A percentile compares a stretch with the other conserved stretches of the same genome.
Conservation (phyloP, 2,329 filamentous ascomycete species). For the Cladosporium sp. region DNA sequence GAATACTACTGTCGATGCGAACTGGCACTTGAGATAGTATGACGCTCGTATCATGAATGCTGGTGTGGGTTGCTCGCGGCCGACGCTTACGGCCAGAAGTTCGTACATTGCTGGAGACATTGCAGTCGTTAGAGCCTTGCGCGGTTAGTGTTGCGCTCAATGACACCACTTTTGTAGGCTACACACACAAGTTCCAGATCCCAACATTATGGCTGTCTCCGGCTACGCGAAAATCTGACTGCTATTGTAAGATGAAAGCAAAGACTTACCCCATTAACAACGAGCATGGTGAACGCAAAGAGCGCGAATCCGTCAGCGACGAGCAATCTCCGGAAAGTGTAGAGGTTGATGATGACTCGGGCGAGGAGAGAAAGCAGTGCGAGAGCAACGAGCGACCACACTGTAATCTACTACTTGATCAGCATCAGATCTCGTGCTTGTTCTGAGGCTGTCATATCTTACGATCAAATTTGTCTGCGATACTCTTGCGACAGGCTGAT, state of each 20-base stretch:
- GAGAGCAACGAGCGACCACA: background rate
- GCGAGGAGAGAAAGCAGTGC: background rate
- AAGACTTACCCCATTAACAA: background rate
- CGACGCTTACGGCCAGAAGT: conserved; percentile 2
- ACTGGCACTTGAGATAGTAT: conserved; percentile 20
- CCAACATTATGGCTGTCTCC: too few relatives aligned
- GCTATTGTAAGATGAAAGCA: background rate
- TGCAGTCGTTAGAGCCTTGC: conserved; percentile 7
- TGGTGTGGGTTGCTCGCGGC: background rate
- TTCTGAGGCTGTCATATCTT: background rate
- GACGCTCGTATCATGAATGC: conserved; percentile 5
- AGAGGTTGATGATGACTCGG: conserved; percentile 7
- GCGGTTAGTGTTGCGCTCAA: background rate
- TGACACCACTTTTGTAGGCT: too few relatives aligned
- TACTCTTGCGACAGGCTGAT: background rate
- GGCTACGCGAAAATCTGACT: background rate
- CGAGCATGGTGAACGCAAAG: conserved; percentile 3
- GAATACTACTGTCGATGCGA: conserved; percentile 21
- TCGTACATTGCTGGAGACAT: conserved; percentile 16
- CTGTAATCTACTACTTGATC: background rate
- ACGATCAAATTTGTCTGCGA: background rate
- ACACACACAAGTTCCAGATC: too few relatives aligned
- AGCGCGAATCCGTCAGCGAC: conserved; percentile 14
- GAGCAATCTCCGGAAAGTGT: conserved; percentile 6
- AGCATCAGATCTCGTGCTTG: background rate